Evolutionary conservation across 2,329 filamentous ascomycete species (phyloP).

Genomic region (Fusarium albosuccineum): DNA sequence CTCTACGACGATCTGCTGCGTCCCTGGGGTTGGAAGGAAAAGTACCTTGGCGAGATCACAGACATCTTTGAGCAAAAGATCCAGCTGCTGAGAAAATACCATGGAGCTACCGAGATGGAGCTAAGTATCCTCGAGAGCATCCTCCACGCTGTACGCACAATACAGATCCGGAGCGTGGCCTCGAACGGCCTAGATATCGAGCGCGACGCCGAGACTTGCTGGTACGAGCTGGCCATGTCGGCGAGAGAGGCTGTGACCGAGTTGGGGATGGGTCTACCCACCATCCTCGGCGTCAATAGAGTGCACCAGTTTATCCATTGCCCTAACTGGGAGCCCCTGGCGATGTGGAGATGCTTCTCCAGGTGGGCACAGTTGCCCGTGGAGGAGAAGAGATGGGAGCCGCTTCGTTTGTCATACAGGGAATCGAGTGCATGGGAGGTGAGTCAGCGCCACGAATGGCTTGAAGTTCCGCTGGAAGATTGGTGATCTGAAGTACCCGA

Average conservation of each 20-base stretch:
- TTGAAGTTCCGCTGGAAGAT: no score
- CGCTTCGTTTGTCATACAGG: no score
- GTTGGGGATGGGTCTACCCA: no score
- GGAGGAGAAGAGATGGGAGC: no score
- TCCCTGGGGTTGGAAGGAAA: background rate
- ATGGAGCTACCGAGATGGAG: background rate
- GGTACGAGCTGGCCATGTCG: background rate
- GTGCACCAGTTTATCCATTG: no score
- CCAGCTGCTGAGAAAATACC: conserved; percentile 1
- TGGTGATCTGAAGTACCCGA: no score
- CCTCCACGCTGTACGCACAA: background rate
- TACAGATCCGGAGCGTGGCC: background rate
- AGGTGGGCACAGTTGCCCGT: no score
- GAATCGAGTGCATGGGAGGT: no score
- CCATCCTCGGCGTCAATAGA: background rate
- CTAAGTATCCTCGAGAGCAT: background rate
- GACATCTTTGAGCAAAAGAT: conserved; percentile 18
- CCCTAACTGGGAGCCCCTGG: no score
- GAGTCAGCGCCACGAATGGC: no score
- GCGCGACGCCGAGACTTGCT: conserved; percentile 3
- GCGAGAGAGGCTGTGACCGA: background rate
- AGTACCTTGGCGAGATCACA: background rate
- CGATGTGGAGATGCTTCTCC: no score
- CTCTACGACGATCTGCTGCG: conserved; percentile 2
- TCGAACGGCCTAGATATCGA: background rate